Evolutionary conservation across 352 stramenopile genomes (phyloP), one percentile per base, ranked within the genome.

Genomic region (Elongisporangium senticosum): DNA sequence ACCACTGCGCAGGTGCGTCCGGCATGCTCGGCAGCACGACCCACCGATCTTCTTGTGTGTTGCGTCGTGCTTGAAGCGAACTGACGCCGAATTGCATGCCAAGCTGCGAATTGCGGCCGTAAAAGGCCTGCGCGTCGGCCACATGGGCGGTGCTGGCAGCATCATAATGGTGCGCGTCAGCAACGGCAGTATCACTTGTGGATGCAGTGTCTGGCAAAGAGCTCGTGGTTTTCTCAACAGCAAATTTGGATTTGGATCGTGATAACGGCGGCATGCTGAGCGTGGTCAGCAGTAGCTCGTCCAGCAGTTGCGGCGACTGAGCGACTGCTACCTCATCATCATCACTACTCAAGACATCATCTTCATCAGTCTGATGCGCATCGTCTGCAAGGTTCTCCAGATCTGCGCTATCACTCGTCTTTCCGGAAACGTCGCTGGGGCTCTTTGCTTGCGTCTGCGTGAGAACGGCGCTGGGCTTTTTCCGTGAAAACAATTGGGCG

Each of bases 31-130:
- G 72, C 10, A 91, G 57, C 3, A 87, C 73, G 0, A 82, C 72
- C 74, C 77, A 91, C 10, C 77, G 77, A 37, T 93, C 83, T 70
- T 93, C 83, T 56, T 93, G 83, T 0, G 71, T 87, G 39, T 74
- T 89, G n/a, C 83, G 79, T 40, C 81, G 67, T 0, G 77, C 83
- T 61, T 91, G 70, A 2, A 93, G 58, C 4, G 77, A 90, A 0
- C 72, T 61, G 0, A 86, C 77, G 0, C 68, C 79, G 28, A 82
- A 77, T 1, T 59, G 62, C 13, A 90, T 21, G 1, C 54, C 51
- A 24, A 90, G 66, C 7, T 21, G 8, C 3, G 59, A 26, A 19
- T 73, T 88, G 55, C 76, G 60, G 0, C 67, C 65, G 49, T 69
- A 79, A 49, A 82, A 90, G 1, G 53, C 62, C 15, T 80, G 64